Evolutionary conservation across 352 stramenopile genomes (phyloP).

Genomic region (Globisporangium camurandrum): DNA sequence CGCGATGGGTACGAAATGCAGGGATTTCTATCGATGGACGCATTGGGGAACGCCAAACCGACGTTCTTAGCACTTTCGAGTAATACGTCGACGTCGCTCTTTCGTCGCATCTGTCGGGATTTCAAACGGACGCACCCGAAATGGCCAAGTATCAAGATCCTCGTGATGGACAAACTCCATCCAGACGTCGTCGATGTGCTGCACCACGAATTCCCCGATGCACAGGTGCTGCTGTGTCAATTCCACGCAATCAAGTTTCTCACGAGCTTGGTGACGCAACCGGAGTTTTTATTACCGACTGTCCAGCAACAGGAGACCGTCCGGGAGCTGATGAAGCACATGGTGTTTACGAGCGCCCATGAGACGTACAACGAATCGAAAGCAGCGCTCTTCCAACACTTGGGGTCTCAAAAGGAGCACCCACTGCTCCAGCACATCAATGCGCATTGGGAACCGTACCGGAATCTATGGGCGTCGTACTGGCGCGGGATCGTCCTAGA

Average conservation of each 20-base stretch:
- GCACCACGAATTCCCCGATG: slow-evolving; percentile 44
- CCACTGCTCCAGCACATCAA: slow-evolving; percentile 43
- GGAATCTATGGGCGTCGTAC: slow-evolving; percentile 57
- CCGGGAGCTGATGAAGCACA: slow-evolving; percentile 40
- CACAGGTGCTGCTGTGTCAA: slow-evolving; percentile 52
- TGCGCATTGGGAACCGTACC: slow-evolving; percentile 50
- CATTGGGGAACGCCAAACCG: slow-evolving; percentile 53
- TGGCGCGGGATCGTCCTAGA: slow-evolving; percentile 48
- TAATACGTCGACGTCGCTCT: slow-evolving; percentile 34
- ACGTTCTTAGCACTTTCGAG: slow-evolving; percentile 51
- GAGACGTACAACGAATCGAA: slow-evolving; percentile 46
- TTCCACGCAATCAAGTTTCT: slow-evolving; percentile 70
- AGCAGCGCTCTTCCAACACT: slow-evolving; percentile 24
- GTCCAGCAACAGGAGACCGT: slow-evolving; percentile 36
- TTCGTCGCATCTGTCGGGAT: slow-evolving; percentile 58
- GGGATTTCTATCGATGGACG: slow-evolving; percentile 64
- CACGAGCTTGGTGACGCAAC: slow-evolving; percentile 32
- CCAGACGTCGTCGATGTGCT: slow-evolving; percentile 49
- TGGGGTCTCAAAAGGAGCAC: slow-evolving; percentile 26
- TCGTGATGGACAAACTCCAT: slow-evolving; percentile 56
- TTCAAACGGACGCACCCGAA: slow-evolving; percentile 67
- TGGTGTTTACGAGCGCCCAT: slow-evolving; percentile 54
- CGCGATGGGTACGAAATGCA: slow-evolving; percentile 46
- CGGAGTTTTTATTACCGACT: slow-evolving; percentile 28
- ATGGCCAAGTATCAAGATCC: slow-evolving; percentile 52